These are phyloP conservation scores for Filobasidium floriforme DNA, from an alignment of 768 basidiomycete species.

Conservation along the genomic window DNA sequence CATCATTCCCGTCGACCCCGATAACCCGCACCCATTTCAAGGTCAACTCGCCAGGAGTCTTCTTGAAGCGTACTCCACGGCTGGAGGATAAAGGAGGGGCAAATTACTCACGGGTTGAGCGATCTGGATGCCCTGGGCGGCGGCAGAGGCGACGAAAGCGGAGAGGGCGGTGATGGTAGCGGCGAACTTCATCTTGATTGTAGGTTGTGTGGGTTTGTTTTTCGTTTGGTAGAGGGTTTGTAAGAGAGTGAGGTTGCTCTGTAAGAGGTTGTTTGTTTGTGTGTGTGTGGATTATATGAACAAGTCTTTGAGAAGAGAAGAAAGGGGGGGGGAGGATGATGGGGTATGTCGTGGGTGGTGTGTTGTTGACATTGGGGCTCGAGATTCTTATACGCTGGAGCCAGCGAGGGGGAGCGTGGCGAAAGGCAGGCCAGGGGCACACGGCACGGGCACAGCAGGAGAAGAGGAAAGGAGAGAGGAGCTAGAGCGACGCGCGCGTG, in stretches of 20 bases:
- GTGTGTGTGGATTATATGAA: too few relatives aligned
- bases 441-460: too few relatives aligned
- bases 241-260: neutral
- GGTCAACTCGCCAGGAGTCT: too few relatives aligned
- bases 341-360: too few relatives aligned
- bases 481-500: too few relatives aligned
- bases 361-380: too few relatives aligned
- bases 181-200: constrained; percentile 8
- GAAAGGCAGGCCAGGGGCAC: too few relatives aligned
- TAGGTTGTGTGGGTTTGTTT: neutral
- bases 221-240: neutral
- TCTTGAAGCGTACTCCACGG: neutral
- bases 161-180: neutral
- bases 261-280: neutral
- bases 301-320: neutral
- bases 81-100: neutral
- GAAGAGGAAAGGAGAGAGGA: too few relatives aligned
- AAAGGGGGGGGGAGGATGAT: neutral
- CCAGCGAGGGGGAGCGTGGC: too few relatives aligned
- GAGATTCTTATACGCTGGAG: too few relatives aligned
- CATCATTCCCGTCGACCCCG: too few relatives aligned
- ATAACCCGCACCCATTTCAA: too few relatives aligned
- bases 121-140: constrained; percentile 33
- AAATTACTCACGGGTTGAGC: constrained; percentile 31
- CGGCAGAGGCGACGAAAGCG: constrained; percentile 23